Evolutionary conservation across 176 grass and related monocot species (phyloP), one percentile per base, ranked within the genome.

Genomic region (Oryza glumipatula): DNA sequence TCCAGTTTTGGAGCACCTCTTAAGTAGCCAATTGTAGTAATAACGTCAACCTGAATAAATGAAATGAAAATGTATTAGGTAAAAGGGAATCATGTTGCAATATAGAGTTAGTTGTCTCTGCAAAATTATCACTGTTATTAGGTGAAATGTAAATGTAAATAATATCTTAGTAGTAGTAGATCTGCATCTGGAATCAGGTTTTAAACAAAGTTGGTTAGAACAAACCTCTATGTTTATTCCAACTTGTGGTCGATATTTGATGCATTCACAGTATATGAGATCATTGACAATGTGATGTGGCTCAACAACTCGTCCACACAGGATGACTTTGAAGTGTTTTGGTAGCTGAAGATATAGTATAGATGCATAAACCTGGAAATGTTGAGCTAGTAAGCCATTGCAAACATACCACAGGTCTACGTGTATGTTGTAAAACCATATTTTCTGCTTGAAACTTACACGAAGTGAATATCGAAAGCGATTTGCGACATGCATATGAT

Each of bases 311-410:
- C 28, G 68, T 68, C 88, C 90, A 81, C 93, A 88, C 68, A 95
- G 79, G 70, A 95, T 82, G 51, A 95, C 77, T 82, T 76, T 83
- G 68, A 95, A 92, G 44, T 64, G 45, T 68, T 70, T 6, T 45
- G 93, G 93, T 80, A 90, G 45, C 86, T 78, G 85, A 63, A 95
- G 80, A 61, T 95, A 95, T 45, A 95, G 70, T 77, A 95, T 92
- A 76, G 90, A 90, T 73, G 85, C 69, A 77, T 95, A 95, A 64
- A 80, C 93, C 93, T 95, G 88, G n/a, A 35, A 80, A 82, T 83
- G 65, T 67, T 66, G 44, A 81, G 58, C 1, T 54, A 66, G 81
- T 85, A 85, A 86, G 74, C 36, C 13, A 71, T 43, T 76, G 43
- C 6, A 21, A 70, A 51, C 24, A 47, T 60, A 78, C 14, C 21